Base-by-base conservation (phyloP, 164 flowering plant genomes). In the Warburgia ugandensis region DNA sequence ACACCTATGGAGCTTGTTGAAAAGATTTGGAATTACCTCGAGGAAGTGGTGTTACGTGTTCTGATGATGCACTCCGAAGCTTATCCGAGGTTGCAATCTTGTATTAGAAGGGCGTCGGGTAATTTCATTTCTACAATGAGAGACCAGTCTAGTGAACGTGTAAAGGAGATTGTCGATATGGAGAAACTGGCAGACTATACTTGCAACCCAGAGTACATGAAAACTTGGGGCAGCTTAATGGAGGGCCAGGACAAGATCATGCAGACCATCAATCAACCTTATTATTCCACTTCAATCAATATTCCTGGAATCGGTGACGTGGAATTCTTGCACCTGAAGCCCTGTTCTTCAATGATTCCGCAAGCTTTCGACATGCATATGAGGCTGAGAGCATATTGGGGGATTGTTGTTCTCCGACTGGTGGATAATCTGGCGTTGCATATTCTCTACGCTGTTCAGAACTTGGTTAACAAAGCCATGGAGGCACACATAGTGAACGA, bases 361-460 rank as follows among this genome's bases (percentile, higher is more conserved):
- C 56, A 64, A 11, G 78, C 75, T 1, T 65, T 70, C 12, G 78
- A 73, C 48, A 29, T 73, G 70, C 64, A 64, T 41, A 67, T 67
- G 69, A 50, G 67, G 26, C 37, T 54, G 30, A 38, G 35, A 2
- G 66, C 69, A 0, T 68, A 71, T 21, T 71, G 75, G 75, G 61
- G 50, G 60, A 47, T 71, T 4, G 75, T 71, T 4, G 6, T 64
- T 3, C 27, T 33, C 25, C 60, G 75, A 50, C 8, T 71, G 51
- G 72, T 64, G 1, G 75, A 71, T 38, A 32, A n/a, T 7, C 9
- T 64, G 16, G 67, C 70, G 0, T 39, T 64, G 9, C 64, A 64
- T 23, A 31, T 71, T 30, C 50, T 53, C 27, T 55, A 28, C 33
- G 26, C 26, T 20, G 29, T 48, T 19, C 40, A 48, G 48, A 56